These are phyloP conservation scores for Apophysomyces sp. DNA, from an alignment of 371 early-diverging fungal genomes.

Conservation along the genomic window DNA sequence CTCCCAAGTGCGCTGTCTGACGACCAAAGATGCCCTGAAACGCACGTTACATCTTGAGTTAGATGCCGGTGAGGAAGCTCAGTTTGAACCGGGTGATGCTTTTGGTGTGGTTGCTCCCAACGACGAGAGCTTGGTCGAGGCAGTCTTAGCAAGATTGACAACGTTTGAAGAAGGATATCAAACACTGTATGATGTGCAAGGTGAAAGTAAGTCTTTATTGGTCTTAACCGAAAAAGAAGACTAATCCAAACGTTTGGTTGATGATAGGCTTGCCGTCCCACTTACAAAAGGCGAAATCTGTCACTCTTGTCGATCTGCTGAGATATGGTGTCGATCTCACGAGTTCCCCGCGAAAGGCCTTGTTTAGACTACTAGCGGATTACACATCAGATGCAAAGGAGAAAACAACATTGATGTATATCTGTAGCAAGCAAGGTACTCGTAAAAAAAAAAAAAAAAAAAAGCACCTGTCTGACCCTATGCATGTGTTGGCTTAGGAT, in stretches of 20 bases:
- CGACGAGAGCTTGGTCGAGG: slow-evolving; percentile 56
- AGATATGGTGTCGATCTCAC: slow-evolving; percentile 75
- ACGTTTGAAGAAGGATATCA: slow-evolving; percentile 36
- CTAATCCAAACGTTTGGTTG: not conserved
- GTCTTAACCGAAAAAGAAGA: not conserved
- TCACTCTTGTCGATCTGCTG: slow-evolving; percentile 62
- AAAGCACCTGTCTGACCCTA: not conserved
- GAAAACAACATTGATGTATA: slow-evolving; percentile 67
- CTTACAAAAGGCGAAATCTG: slow-evolving; percentile 46
- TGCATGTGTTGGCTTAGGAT: slow-evolving; percentile 41
- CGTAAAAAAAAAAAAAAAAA: not conserved
- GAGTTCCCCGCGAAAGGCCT: slow-evolving; percentile 72
- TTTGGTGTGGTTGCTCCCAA: slow-evolving; percentile 86
- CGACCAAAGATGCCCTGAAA: slow-evolving; percentile 64
- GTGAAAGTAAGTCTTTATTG: slow-evolving; percentile 28
- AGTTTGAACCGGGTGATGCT: slow-evolving; percentile 81
- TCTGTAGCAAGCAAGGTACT: slow-evolving; percentile 77
- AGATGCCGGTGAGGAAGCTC: slow-evolving; percentile 49
- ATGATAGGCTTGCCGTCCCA: slow-evolving; percentile 59
- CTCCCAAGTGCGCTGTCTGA: slow-evolving; percentile 52
- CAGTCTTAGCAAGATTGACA: slow-evolving; percentile 46
- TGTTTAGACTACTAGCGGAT: slow-evolving; percentile 82
- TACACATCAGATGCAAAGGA: slow-evolving; percentile 64
- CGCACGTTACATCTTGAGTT: slow-evolving; percentile 75
- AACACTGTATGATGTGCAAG: slow-evolving; percentile 31